These are phyloP conservation scores for Senecio squalidus DNA, from an alignment of 140 eudicot species.

Conservation along the genomic window DNA sequence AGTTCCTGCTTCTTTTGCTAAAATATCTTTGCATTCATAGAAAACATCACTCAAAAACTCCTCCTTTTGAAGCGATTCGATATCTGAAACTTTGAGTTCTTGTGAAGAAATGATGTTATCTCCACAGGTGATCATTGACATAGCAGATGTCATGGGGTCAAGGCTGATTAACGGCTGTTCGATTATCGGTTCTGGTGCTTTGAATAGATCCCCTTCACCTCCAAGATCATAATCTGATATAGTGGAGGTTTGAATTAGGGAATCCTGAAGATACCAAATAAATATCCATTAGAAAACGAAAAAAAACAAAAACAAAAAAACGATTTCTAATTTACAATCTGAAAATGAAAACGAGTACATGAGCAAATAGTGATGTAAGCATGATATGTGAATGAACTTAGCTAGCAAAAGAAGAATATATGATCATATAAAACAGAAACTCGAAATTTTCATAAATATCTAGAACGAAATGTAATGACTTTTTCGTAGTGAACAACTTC, in stretches of 20 bases:
- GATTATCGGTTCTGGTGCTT: constrained; percentile 81
- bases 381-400: constrained; percentile 16
- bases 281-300: constrained; percentile 8
- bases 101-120: constrained; percentile 57
- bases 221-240: constrained; percentile 88
- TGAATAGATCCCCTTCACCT: constrained; percentile 92
- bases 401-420: constrained; percentile 12
- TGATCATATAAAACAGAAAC: constrained; percentile 10
- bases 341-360: not conserved
- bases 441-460: too few relatives aligned
- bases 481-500: not conserved
- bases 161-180: constrained; percentile 60
- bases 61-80: constrained; percentile 64
- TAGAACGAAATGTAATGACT: constrained; percentile 25
- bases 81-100: constrained; percentile 50
- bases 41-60: constrained; percentile 80
- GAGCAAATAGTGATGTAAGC: constrained; percentile 16
- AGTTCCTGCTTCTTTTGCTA: constrained; percentile 52
- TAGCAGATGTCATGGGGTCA: constrained; percentile 63
- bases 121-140: constrained; percentile 70
- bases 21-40: constrained; percentile 75
- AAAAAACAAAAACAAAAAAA: too few relatives aligned
- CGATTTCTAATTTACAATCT: not conserved
- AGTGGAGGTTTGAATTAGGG: constrained; percentile 45
- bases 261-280: constrained; percentile 35